Evolutionary conservation across 2,329 filamentous ascomycete species (phyloP).

Genomic region (Cladosporium colombiae): DNA sequence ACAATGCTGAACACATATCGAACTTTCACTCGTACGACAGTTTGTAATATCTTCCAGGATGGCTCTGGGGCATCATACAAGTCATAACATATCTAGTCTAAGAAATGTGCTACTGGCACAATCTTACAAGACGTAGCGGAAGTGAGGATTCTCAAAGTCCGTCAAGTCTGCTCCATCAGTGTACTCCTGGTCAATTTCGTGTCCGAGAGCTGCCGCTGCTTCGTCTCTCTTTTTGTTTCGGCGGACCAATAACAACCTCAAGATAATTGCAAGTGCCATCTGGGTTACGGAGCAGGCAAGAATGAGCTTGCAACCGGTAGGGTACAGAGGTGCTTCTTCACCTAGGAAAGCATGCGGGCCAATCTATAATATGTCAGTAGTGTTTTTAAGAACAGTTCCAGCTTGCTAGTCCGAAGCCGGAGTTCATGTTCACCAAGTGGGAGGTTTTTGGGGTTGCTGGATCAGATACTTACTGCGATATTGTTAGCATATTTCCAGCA

Average conservation of each 20-base stretch:
- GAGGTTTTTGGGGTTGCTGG: neutral
- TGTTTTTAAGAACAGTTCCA: constrained; percentile 33
- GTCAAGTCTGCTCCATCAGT: constrained; percentile 40
- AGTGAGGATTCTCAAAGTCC: constrained; percentile 38
- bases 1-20: neutral
- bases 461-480: neutral
- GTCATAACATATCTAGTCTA: neutral
- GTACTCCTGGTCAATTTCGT: constrained; percentile 25
- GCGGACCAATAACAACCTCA: constrained; percentile 41
- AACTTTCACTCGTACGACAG: too few species aligned
- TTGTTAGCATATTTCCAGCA: constrained; percentile 27
- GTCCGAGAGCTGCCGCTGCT: constrained; percentile 23
- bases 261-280: constrained; percentile 40
- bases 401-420: neutral
- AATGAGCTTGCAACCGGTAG: constrained; percentile 55
- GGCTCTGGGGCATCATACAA: neutral
- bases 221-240: constrained; percentile 45
- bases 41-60: neutral
- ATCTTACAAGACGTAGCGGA: constrained; percentile 13
- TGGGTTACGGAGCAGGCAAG: constrained; percentile 50
- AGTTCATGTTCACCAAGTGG: neutral
- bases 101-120: neutral
- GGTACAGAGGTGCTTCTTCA: constrained; percentile 50
- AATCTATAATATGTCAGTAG: constrained; percentile 38
- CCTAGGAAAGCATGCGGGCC: constrained; percentile 51